Conservation (phyloP, 257 asterid species). For the Plectranthus barbatus region DNA sequence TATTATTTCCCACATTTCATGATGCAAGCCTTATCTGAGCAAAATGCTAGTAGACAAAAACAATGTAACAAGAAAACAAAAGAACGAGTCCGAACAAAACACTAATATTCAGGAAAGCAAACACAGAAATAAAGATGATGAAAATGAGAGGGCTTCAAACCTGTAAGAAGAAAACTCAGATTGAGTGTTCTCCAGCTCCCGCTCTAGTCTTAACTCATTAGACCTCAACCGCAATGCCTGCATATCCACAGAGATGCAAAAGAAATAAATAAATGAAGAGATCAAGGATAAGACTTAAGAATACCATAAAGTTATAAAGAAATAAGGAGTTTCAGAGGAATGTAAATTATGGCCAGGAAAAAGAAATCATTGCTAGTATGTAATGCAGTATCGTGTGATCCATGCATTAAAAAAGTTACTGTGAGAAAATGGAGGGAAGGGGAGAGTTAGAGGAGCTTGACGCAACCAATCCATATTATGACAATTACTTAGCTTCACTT, state of each 20-base stretch:
- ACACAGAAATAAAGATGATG: neutral
- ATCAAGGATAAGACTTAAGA: neutral
- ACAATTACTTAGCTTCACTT: neutral
- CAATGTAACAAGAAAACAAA: neutral
- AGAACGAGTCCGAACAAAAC: neutral
- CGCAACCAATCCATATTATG: neutral
- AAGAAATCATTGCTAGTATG: neutral
- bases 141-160: slow-evolving; percentile 26
- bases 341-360: neutral
- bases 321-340: neutral
- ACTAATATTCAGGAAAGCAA: slow-evolving; percentile 4
- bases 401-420: neutral
- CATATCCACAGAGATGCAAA: slow-evolving; percentile 5
- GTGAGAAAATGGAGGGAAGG: neutral
- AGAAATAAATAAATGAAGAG: neutral
- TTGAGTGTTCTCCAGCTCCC: slow-evolving; percentile 67
- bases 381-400: neutral
- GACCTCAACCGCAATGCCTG: slow-evolving; percentile 96
- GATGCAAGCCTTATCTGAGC: neutral
- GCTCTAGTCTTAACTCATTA: slow-evolving; percentile 85
- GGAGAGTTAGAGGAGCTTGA: neutral
- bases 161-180: slow-evolving; percentile 65
- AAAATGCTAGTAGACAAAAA: neutral
- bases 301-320: neutral
- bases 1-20: neutral